Conservation (phyloP, 2,329 filamentous ascomycete genomes). For the Teratosphaeria nubilosa region DNA sequence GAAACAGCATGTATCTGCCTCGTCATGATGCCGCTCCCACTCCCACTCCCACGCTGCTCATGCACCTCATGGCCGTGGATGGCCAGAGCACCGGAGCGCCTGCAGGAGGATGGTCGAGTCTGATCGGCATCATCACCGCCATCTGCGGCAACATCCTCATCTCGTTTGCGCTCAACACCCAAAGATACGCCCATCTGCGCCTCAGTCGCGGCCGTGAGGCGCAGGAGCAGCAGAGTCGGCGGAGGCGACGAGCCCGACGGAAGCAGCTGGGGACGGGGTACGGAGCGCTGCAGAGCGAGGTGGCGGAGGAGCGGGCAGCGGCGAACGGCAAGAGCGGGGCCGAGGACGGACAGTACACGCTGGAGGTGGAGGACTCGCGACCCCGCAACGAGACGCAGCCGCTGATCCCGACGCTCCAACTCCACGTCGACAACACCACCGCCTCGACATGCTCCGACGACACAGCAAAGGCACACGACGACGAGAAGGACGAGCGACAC, state of each 20-base stretch:
- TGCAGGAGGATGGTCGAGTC: constrained; percentile 60
- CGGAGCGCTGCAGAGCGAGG: constrained; percentile 32
- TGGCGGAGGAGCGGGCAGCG: constrained; percentile 24
- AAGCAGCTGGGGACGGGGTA: constrained; percentile 28
- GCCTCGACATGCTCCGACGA: constrained; percentile 29
- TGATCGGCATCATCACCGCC: constrained; percentile 89
- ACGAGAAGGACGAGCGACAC: constrained; percentile 26
- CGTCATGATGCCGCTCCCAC: not conserved
- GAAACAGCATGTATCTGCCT: not conserved
- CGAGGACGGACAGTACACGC: constrained; percentile 1
- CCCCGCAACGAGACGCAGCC: constrained; percentile 40
- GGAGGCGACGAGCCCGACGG: constrained; percentile 24
- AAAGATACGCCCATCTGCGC: constrained; percentile 86
- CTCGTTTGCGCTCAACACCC: constrained; percentile 89
- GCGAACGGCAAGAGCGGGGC: constrained; percentile 10
- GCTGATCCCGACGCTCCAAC: constrained; percentile 43
- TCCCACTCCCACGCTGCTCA: too few relatives aligned
- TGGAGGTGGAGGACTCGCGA: constrained; percentile 29
- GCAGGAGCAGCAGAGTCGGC: constrained; percentile 32
- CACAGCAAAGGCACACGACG: constrained; percentile 25
- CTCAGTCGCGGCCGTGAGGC: constrained; percentile 61
- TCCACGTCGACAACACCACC: constrained; percentile 22
- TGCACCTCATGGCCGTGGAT: not conserved
- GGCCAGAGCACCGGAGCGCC: not conserved
- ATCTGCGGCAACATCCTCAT: constrained; percentile 91